phyloP scores from a whole-genome alignment of 768 basidiomycete genomes.

The Pleurotus ostreatus region DNA sequence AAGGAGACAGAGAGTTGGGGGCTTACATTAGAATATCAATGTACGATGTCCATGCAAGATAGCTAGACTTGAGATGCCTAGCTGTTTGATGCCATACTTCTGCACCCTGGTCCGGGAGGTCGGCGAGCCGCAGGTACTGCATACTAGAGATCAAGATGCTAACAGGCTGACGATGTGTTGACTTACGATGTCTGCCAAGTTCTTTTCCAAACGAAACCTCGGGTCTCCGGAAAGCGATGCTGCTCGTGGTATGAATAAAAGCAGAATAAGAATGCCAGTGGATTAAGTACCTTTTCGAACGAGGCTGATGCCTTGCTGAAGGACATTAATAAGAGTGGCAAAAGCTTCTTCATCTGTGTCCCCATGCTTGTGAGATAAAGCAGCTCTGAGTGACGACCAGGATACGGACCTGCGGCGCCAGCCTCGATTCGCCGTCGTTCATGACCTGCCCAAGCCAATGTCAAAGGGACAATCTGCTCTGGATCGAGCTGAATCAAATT shows the following conservation, averaged over 20 bases:
- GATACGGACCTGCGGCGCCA: conserved; percentile 34
- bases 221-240: conserved; percentile 70
- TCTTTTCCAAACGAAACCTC: conserved; percentile 78
- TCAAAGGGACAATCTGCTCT: conserved; percentile 61
- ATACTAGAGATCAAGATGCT: too few relatives aligned
- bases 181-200: conserved; percentile 71
- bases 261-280: not conserved
- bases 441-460: conserved; percentile 61
- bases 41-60: conserved; percentile 71
- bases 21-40: conserved; percentile 72
- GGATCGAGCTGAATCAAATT: conserved; percentile 53
- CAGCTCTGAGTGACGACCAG: conserved; percentile 1
- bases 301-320: conserved; percentile 62
- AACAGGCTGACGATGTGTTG: too few relatives aligned
- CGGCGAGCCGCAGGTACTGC: conserved; percentile 45
- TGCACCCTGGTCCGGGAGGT: conserved; percentile 51
- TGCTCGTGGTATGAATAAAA: conserved; percentile 18
- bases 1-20: conserved; percentile 1
- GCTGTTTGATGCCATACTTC: conserved; percentile 63
- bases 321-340: conserved; percentile 46
- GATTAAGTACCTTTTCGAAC: conserved; percentile 49
- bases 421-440: conserved; percentile 54
- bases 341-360: conserved; percentile 43
- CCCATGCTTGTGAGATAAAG: not conserved
- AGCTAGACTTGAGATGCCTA: conserved; percentile 66